Conservation (phyloP, 108 stramenopile species). For the Cylindrotheca fusiformis region DNA sequence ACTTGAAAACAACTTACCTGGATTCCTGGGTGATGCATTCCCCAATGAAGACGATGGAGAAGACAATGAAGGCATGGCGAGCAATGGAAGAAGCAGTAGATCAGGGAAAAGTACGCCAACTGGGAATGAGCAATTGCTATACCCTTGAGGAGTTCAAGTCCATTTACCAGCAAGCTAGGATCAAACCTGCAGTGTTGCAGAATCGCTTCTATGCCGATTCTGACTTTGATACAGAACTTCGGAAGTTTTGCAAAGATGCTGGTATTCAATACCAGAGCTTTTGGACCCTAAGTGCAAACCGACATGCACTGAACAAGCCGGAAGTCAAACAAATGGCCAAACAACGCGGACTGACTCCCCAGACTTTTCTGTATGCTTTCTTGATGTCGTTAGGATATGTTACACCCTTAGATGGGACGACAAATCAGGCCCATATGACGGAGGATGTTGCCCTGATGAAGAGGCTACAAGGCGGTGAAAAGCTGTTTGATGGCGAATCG, state of each 20-base stretch:
- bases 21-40: conserved; percentile 67
- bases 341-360: conserved; percentile 54
- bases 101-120: conserved; percentile 49
- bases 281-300: conserved; percentile 59
- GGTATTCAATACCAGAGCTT: conserved; percentile 83
- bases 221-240: conserved; percentile 73
- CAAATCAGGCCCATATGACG: conserved; percentile 62
- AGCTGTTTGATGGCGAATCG: conserved; percentile 32
- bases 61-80: conserved; percentile 64
- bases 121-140: conserved; percentile 83
- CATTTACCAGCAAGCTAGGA: conserved; percentile 52
- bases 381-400: conserved; percentile 75
- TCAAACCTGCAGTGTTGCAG: conserved; percentile 83
- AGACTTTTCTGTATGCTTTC: conserved; percentile 84
- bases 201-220: conserved; percentile 82
- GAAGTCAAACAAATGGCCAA: conserved; percentile 44
- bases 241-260: conserved; percentile 68
- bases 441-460: conserved; percentile 83
- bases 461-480: conserved; percentile 63
- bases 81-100: conserved; percentile 70
- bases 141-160: conserved; percentile 32
- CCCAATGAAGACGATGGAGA: conserved; percentile 31
- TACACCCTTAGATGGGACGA: conserved; percentile 80
- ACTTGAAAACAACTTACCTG: conserved; percentile 79
- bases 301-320: conserved; percentile 38